Base-by-base conservation (phyloP, 2,329 filamentous ascomycete species). In the Raffaelea deltoideospora region DNA sequence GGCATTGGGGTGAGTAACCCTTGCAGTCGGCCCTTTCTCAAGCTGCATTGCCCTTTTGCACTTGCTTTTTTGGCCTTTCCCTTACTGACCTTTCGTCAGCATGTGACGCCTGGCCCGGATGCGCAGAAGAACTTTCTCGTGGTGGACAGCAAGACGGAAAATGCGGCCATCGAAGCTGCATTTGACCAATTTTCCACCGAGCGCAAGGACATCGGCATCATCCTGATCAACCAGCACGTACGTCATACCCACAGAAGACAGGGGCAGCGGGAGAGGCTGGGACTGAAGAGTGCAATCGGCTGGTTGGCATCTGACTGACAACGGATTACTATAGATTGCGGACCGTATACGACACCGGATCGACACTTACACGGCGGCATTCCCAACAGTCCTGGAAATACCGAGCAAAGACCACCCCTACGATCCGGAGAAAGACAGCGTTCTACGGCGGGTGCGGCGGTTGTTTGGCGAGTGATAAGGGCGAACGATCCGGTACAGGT, bases 351-450 rank as follows among this genome's bases (percentile, higher is more conserved):
- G 90, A 57, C 73, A 88, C 55, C 76, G 79, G 43, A 79, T 98
- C 48, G 90, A 98, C 58, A 76, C 75, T 27, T 95, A 93, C 61
- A 88, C 85, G 17, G 84, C 88, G 34, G 87, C 90, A 5, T 98
- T 98, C 61, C 90, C 90, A n/a, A 79, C 86, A 18, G 72, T 98
- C 37, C 75, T 98, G 40, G 90, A 98, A 60, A 96, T 98, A 42
- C 90, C 90, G 19, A 93, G 85, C 63, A 98, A 98, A 68, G 90
- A 98, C 57, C 90, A 98, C 57, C 90, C 90, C 3, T 98, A 98
- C 54, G 88, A 98, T 51, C 90, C 90, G 0, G 90, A 98, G 62
- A 98, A 98, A 67, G 90, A 98, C 58, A 96, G 88, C 53, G 88
- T 98, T 31, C 59, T 98, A 60, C 82, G 87, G 62, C 72, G 90